Conservation (phyloP, 495 filamentous ascomycete species). For the Lasiosphaeriaceae sp. region DNA sequence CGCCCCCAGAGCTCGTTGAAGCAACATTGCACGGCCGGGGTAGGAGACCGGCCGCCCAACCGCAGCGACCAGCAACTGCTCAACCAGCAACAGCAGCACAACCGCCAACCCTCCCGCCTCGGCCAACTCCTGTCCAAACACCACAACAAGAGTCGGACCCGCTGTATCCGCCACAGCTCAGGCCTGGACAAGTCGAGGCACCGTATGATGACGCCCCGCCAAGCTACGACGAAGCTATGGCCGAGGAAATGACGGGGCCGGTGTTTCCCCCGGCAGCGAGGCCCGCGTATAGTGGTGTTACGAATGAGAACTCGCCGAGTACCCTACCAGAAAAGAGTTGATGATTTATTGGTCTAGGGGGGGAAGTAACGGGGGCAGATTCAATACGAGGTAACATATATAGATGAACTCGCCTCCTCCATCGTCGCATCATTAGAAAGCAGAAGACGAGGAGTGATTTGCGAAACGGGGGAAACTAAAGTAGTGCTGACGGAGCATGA, state of each 20-base stretch:
- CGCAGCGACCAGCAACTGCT: background rate
- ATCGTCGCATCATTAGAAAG: no score
- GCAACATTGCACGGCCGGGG: constrained; percentile 49
- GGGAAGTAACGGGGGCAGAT: background rate
- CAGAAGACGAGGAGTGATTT: no score
- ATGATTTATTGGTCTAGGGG: background rate
- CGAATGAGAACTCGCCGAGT: constrained; percentile 46
- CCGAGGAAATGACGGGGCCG: constrained; percentile 58
- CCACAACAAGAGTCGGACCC: constrained; percentile 24
- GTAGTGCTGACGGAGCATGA: no score
- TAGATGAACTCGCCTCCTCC: no score
- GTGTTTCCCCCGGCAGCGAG: constrained; percentile 29
- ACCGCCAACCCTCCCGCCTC: constrained; percentile 33
- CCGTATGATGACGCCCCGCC: constrained; percentile 64
- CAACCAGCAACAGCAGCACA: background rate
- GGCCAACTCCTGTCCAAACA: constrained; percentile 17
- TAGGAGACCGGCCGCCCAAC: constrained; percentile 7
- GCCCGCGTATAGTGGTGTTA: constrained; percentile 47
- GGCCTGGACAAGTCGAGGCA: constrained; percentile 21
- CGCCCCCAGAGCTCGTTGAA: constrained; percentile 69
- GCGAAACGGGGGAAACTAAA: no score
- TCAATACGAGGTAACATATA: background rate
- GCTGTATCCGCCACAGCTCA: constrained; percentile 46
- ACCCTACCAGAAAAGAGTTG: constrained; percentile 36
- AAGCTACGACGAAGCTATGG: constrained; percentile 90